Evolutionary conservation across 371 early-diverging fungal genomes (phyloP), one percentile per base, ranked within the genome.

Genomic region (Apophysomyces ossiformis): DNA sequence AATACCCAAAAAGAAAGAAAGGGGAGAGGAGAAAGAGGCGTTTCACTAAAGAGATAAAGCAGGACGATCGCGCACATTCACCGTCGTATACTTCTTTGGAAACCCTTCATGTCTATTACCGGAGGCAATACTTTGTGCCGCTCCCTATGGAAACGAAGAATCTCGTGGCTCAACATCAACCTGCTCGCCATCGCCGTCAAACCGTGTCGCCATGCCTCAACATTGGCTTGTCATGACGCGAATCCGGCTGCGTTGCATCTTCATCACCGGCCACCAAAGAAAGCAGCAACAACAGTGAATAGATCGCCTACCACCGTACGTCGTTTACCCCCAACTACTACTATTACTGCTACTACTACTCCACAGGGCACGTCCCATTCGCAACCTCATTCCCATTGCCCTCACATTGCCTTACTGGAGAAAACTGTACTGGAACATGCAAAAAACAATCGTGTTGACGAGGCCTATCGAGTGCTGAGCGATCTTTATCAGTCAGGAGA

Each of bases 371-470:
- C 32, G 32, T 2, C 32, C 32, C 32, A 26, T 45, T 45, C 46
- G 46, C 46, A 45, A 13, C 12, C 16, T 12, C 46, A 45, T 45
- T 18, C 46, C 8, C 6, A 6, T 6, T 18, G n/a, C 16, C 5
- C 46, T 13, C n/a, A 45, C 46, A 50, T 66, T 21, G 32, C 58
- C 26, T 26, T 12, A 21, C 58, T 71, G 41, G 71, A 66, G 37
- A 58, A 61, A 50, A 61, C 62, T 37, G 54, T 71, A 43, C 46
- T 60, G 7, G 57, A 37, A 7, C 21, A 64, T 16, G 32, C 59
- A 41, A 64, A 54, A 35, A 56, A 43, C 4, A 64, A 64, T 38
- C 59, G 54, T 8, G 44, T 62, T 37, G 58, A 38, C 11, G 37
- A 56, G 32, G 71, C 71, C 0, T 54, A 67, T 37, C 54, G 50